Evolutionary conservation across 2,329 filamentous ascomycete species (phyloP).

Genomic region (Davidsoniella eucalypti): DNA sequence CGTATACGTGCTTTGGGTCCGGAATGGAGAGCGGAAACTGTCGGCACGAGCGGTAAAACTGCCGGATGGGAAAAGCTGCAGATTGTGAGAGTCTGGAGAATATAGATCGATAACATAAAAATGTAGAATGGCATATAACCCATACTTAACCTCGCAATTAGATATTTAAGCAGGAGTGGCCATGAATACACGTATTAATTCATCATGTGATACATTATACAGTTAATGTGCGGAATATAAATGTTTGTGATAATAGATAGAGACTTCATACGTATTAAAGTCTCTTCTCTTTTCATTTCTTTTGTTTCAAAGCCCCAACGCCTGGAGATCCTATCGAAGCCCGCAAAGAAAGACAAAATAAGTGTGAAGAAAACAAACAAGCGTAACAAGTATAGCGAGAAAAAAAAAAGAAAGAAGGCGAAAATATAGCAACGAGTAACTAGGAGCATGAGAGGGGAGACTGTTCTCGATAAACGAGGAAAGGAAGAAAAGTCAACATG

Average conservation of each 20-base stretch:
- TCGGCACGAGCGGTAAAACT: constrained; percentile 67
- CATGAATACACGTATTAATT: no score
- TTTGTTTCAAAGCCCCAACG: constrained; percentile 17
- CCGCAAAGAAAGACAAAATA: not conserved
- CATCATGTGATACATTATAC: no score
- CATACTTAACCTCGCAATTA: not conserved
- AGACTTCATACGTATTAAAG: constrained; percentile 10
- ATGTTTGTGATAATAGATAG: no score
- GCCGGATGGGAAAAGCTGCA: constrained; percentile 91
- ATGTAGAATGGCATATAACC: not conserved
- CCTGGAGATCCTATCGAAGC: constrained; percentile 7
- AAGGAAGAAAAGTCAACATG: not conserved
- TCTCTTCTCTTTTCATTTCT: constrained; percentile 20
- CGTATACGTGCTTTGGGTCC: constrained; percentile 36
- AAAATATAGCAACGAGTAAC: not conserved
- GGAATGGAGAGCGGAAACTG: constrained; percentile 58
- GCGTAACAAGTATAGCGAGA: not conserved
- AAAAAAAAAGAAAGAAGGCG: constrained; percentile 7
- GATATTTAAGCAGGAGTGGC: no score
- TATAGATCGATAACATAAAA: constrained; percentile 13
- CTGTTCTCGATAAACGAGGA: not conserved
- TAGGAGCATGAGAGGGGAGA: no score
- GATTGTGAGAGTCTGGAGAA: constrained; percentile 71
- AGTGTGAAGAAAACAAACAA: not conserved
- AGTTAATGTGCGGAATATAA: no score